Conservation (phyloP, 257 asterid species). For the Solanum neorickii region DNA sequence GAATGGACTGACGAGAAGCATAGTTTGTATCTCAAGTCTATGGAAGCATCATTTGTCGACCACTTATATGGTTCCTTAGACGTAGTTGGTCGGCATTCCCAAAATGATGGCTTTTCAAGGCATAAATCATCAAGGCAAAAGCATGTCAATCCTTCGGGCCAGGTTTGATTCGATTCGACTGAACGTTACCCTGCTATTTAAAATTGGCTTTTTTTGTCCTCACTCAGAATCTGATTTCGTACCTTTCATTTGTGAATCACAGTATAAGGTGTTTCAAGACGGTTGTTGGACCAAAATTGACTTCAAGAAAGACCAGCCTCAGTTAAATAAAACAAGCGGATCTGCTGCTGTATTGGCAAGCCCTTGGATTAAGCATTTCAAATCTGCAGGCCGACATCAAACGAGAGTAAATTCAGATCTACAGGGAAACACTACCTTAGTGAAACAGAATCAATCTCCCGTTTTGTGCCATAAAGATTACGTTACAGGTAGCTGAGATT, state of each 20-base stretch:
- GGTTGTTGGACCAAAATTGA: constrained; percentile 47
- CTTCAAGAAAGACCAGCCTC: constrained; percentile 23
- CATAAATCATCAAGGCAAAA: constrained; percentile 19
- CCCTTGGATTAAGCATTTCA: constrained; percentile 48
- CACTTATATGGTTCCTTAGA: constrained; percentile 44
- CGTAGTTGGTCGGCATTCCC: constrained; percentile 18
- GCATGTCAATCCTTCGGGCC: constrained; percentile 30
- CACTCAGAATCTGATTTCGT: background rate
- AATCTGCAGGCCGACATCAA: constrained; percentile 17
- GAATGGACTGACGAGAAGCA: constrained; percentile 72
- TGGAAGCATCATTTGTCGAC: constrained; percentile 62
- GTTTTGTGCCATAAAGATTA: constrained; percentile 5
- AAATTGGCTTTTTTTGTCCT: background rate
- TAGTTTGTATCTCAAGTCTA: constrained; percentile 47
- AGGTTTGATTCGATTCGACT: constrained; percentile 23
- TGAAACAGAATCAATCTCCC: background rate
- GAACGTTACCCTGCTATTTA: background rate
- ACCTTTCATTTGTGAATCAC: background rate
- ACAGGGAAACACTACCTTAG: background rate
- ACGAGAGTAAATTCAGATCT: constrained; percentile 11
- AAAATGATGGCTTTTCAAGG: constrained; percentile 9
- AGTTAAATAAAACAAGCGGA: constrained; percentile 11
- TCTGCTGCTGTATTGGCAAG: constrained; percentile 17
- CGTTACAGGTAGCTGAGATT: constrained; percentile 32
- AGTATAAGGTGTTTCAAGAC: constrained; percentile 57